phyloP scores from a whole-genome alignment of 2,329 filamentous ascomycete genomes.

The Aspergillus sojae region DNA sequence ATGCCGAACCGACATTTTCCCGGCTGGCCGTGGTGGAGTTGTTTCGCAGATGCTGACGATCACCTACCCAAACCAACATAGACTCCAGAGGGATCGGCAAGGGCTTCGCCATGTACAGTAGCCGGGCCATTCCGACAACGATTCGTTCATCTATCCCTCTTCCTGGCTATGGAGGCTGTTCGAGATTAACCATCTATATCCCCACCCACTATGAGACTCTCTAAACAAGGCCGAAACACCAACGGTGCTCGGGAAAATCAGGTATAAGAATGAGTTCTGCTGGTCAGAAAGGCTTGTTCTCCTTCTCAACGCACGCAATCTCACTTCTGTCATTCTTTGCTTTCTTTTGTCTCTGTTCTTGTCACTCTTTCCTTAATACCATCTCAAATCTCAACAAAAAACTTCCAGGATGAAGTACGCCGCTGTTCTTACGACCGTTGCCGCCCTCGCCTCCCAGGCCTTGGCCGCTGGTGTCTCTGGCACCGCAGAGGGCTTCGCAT shows the following conservation, averaged over 20 bases:
- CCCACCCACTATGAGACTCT: neutral
- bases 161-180: neutral
- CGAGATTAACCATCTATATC: neutral
- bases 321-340: conserved; percentile 5
- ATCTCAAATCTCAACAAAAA: neutral
- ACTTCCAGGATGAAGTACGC: conserved; percentile 23
- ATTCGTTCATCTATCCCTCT: neutral
- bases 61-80: conserved; percentile 1
- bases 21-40: neutral
- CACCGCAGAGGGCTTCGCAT: conserved; percentile 51
- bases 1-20: conserved; percentile 5
- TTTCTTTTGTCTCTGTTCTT: neutral
- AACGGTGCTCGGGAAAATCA: neutral
- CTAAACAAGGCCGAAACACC: neutral
- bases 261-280: neutral
- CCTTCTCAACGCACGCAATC: neutral
- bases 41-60: conserved; percentile 1
- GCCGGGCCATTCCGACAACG: neutral
- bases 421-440: conserved; percentile 20
- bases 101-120: neutral
- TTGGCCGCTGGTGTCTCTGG: conserved; percentile 27
- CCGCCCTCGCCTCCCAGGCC: conserved; percentile 17
- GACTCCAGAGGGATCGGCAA: neutral
- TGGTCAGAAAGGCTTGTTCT: neutral
- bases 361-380: neutral